Percentiles rank a stretch among this genome's conserved stretches.
phyloP scores from a whole-genome alignment of 306 rosid species.

The Quercus suber region DNA sequence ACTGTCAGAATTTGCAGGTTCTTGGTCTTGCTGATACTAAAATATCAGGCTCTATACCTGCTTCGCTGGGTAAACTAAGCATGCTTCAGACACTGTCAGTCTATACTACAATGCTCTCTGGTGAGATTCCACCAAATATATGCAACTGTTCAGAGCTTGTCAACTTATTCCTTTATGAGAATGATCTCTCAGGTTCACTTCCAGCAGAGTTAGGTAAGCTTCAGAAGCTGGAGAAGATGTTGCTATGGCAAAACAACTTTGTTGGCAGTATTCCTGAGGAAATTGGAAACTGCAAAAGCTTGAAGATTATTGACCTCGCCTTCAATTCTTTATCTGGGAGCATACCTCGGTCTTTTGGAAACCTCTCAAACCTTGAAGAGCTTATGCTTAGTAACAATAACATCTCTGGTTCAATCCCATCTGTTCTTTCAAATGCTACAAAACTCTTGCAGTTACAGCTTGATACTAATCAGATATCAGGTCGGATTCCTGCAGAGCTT shows the following conservation, averaged over 20 bases:
- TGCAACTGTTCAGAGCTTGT: constrained; percentile 93
- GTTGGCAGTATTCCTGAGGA: constrained; percentile 65
- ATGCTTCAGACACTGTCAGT: constrained; percentile 66
- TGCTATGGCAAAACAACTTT: constrained; percentile 75
- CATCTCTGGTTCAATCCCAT: constrained; percentile 74
- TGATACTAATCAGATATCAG: constrained; percentile 70
- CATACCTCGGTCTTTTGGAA: constrained; percentile 66
- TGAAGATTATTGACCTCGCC: constrained; percentile 65
- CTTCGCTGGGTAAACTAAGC: constrained; percentile 58
- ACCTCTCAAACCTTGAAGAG: constrained; percentile 66
- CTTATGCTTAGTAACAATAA: constrained; percentile 85
- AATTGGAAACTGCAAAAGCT: constrained; percentile 63
- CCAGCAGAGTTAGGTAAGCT: constrained; percentile 75
- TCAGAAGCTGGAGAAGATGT: constrained; percentile 61
- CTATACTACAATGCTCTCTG: constrained; percentile 71
- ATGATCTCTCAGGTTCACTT: constrained; percentile 60
- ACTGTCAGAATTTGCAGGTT: constrained; percentile 55
- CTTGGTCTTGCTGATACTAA: constrained; percentile 79
- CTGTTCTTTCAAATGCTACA: constrained; percentile 51
- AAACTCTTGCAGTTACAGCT: constrained; percentile 75
- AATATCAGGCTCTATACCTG: constrained; percentile 67
- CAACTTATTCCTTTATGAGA: constrained; percentile 67
- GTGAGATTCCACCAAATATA: constrained; percentile 72
- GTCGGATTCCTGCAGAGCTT: constrained; percentile 62
- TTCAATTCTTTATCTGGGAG: constrained; percentile 69